Evolutionary conservation across 176 grass and related monocot genomes (phyloP).

Genomic region (Metroxylon sagu): DNA sequence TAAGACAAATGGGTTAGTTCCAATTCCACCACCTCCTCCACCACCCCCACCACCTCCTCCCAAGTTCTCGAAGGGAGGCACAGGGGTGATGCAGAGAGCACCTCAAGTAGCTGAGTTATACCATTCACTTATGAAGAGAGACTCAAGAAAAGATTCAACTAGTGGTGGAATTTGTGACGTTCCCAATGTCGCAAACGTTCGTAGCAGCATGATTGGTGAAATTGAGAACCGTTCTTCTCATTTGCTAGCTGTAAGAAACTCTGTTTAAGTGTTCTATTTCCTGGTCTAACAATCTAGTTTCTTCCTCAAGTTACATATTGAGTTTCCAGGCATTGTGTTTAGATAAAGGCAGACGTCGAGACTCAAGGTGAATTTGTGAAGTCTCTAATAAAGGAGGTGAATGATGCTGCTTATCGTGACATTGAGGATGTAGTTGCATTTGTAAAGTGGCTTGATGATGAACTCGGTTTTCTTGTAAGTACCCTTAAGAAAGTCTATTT

Average conservation of each 20-base stretch:
- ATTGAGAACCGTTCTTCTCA: slow-evolving; percentile 97
- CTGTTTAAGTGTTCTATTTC: background rate
- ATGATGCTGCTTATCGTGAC: slow-evolving; percentile 77
- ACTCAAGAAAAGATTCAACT: slow-evolving; percentile 78
- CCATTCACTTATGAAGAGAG: slow-evolving; percentile 98
- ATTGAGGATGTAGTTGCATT: slow-evolving; percentile 99
- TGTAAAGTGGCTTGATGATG: slow-evolving; percentile 98
- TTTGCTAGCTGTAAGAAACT: slow-evolving; percentile 73
- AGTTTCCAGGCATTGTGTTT: slow-evolving; percentile 9
- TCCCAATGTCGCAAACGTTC: slow-evolving; percentile 55
- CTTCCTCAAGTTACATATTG: background rate
- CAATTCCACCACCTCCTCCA: slow-evolving; percentile 30
- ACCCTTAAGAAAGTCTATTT: background rate
- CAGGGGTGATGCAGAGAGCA: slow-evolving; percentile 83
- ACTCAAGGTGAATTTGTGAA: slow-evolving; percentile 99
- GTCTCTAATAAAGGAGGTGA: slow-evolving; percentile 97
- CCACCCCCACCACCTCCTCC: slow-evolving; percentile 67
- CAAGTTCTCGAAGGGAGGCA: slow-evolving; percentile 55
- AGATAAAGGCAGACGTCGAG: slow-evolving; percentile 98
- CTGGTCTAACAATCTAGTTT: background rate
- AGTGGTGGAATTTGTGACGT: slow-evolving; percentile 64
- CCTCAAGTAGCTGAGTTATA: slow-evolving; percentile 96
- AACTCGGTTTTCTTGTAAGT: slow-evolving; percentile 89
- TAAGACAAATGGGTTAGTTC: background rate
- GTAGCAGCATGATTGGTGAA: slow-evolving; percentile 99